Conservation (phyloP, 805 yeast species). For the Suhomyces vadensis region DNA sequence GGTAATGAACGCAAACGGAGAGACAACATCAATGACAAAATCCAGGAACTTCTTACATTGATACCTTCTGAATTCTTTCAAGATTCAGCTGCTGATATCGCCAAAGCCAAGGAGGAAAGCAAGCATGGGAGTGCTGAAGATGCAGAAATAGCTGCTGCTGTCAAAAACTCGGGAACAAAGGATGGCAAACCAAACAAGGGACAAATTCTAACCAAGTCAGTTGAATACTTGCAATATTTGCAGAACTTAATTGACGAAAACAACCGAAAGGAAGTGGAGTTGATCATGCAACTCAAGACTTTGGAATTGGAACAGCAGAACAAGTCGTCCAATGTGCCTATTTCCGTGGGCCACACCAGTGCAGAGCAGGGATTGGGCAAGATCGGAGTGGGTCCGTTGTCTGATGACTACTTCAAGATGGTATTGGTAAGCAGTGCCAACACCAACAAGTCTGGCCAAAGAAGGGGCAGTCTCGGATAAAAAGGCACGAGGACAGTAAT, state of each 20-base stretch:
- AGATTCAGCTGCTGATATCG: constrained; percentile 30
- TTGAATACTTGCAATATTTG: constrained; percentile 65
- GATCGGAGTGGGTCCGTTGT: constrained; percentile 82
- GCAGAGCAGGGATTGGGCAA: constrained; percentile 76
- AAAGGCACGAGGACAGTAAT: background rate
- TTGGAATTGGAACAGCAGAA: constrained; percentile 48
- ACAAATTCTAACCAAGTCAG: constrained; percentile 72
- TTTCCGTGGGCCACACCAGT: constrained; percentile 56
- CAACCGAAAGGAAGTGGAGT: constrained; percentile 76
- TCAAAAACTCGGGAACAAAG: constrained; percentile 57
- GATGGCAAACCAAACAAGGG: constrained; percentile 88
- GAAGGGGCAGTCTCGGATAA: constrained; percentile 11
- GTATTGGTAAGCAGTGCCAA: constrained; percentile 15
- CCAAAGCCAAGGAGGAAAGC: constrained; percentile 10
- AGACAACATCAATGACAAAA: constrained; percentile 46
- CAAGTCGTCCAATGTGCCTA: constrained; percentile 43
- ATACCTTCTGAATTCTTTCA: constrained; percentile 39
- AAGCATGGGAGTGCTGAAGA: constrained; percentile 18
- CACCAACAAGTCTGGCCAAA: constrained; percentile 10
- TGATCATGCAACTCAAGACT: constrained; percentile 58
- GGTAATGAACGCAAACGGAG: constrained; percentile 44
- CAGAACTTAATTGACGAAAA: constrained; percentile 76
- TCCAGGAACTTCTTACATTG: constrained; percentile 42
- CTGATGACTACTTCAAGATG: constrained; percentile 37
- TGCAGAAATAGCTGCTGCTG: constrained; percentile 30